phyloP scores from a whole-genome alignment of 495 filamentous ascomycete genomes.

The Platismatia glauca region DNA sequence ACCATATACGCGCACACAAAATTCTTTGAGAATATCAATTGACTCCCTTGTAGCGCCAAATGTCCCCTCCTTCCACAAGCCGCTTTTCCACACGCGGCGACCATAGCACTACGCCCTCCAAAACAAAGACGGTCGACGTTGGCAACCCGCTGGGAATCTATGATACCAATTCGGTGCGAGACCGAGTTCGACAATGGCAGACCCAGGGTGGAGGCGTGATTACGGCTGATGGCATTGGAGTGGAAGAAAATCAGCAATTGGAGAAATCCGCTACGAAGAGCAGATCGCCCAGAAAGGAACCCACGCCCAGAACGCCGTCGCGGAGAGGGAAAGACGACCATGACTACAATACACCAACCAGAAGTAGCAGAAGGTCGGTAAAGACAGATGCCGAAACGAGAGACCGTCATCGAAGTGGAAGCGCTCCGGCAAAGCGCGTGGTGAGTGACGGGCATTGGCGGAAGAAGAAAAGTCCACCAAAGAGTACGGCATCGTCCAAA shows the following conservation, averaged over 20 bases:
- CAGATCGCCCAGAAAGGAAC: conserved; percentile 1
- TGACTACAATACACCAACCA: conserved; percentile 13
- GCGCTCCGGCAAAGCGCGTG: conserved; percentile 64
- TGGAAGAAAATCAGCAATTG: conserved; percentile 29
- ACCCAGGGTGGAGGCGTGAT: conserved; percentile 53
- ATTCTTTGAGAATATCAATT: conserved; percentile 18
- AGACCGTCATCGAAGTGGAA: conserved; percentile 37
- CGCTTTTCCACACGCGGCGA: conserved; percentile 36
- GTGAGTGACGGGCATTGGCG: conserved; percentile 75
- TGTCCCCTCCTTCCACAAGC: conserved; percentile 39
- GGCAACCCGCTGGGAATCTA: conserved; percentile 42
- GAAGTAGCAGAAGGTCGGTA: conserved; percentile 23
- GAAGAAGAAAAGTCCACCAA: conserved; percentile 40
- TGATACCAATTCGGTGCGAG: conserved; percentile 54
- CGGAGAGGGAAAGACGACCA: conserved; percentile 24
- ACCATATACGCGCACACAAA: neutral
- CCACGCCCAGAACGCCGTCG: conserved; percentile 6
- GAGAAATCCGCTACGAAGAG: conserved; percentile 24
- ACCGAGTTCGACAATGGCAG: conserved; percentile 70
- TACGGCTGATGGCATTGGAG: conserved; percentile 37
- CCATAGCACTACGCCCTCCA: conserved; percentile 32
- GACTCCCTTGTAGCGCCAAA: conserved; percentile 29
- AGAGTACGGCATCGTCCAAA: conserved; percentile 24
- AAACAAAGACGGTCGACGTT: conserved; percentile 38
- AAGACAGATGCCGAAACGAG: conserved; percentile 22